Evolutionary conservation across 345 rosid species (phyloP).

Genomic region (Linum tenue): DNA sequence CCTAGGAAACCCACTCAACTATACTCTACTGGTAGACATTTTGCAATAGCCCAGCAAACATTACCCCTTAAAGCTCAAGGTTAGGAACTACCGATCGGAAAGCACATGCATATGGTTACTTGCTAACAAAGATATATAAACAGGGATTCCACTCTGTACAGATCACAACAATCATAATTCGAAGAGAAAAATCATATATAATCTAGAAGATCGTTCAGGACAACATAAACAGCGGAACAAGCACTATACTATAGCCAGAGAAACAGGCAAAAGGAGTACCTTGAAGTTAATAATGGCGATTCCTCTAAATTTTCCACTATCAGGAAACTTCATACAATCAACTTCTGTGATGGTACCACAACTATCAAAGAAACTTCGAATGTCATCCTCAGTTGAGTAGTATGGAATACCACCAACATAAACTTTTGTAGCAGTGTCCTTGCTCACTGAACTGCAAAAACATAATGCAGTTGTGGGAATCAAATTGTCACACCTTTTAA

Average conservation of each 20-base stretch:
- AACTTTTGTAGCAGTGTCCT: constrained; percentile 42
- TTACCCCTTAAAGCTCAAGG: not conserved
- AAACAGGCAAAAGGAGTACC: constrained; percentile 20
- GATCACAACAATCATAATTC: no score
- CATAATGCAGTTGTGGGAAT: not conserved
- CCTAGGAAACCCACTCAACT: not conserved
- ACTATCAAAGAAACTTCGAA: constrained; percentile 67
- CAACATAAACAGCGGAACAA: not conserved
- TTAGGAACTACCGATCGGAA: not conserved
- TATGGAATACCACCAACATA: constrained; percentile 94
- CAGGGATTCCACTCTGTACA: not conserved
- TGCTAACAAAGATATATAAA: not conserved
- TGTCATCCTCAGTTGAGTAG: constrained; percentile 73
- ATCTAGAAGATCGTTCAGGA: not conserved
- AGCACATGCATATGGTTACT: not conserved
- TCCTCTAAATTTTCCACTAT: constrained; percentile 80
- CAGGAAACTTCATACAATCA: constrained; percentile 81
- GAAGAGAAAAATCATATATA: not conserved
- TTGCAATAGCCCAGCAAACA: not conserved
- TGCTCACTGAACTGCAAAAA: constrained; percentile 43
- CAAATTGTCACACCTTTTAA: not conserved
- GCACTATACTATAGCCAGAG: not conserved
- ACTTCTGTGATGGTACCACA: constrained; percentile 69
- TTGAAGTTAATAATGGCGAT: constrained; percentile 69
- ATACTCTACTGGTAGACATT: not conserved